Evolutionary conservation across 2,329 filamentous ascomycete genomes (phyloP).

Genomic region (Blastomyces silverae): DNA sequence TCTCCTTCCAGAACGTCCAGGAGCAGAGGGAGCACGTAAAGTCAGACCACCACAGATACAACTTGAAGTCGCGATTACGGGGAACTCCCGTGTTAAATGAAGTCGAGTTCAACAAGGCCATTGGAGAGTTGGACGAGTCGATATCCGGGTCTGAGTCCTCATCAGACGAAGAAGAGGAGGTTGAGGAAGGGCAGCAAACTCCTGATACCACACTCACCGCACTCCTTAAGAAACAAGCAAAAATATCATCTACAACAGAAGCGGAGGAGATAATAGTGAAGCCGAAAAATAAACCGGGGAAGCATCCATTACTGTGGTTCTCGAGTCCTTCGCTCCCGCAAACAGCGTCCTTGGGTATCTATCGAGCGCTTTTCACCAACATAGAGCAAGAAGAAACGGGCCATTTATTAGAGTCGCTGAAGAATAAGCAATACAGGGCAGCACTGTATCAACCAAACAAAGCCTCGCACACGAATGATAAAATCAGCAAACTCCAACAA

Average conservation of each 20-base stretch:
- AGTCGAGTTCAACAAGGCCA: constrained; percentile 73
- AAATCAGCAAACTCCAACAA: constrained; percentile 44
- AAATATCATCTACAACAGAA: constrained; percentile 50
- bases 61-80: constrained; percentile 83
- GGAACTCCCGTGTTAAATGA: constrained; percentile 67
- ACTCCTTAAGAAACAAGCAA: constrained; percentile 76
- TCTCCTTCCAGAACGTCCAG: constrained; percentile 62
- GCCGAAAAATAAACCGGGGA: constrained; percentile 53
- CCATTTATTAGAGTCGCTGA: constrained; percentile 60
- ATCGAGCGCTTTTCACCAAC: constrained; percentile 69
- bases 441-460: constrained; percentile 38
- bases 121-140: constrained; percentile 85
- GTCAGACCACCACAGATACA: constrained; percentile 90
- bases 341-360: constrained; percentile 77
- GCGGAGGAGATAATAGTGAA: constrained; percentile 45
- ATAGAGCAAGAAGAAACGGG: constrained; percentile 61
- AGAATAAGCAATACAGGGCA: constrained; percentile 68
- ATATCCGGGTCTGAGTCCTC: constrained; percentile 70
- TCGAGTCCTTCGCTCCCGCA: constrained; percentile 64
- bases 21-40: constrained; percentile 82
- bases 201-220: constrained; percentile 56
- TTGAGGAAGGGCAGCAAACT: constrained; percentile 40
- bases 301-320: constrained; percentile 79
- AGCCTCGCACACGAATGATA: constrained; percentile 46
- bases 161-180: constrained; percentile 58